Evolutionary conservation across 345 rosid genomes (phyloP).

Genomic region (Clausena lansium): DNA sequence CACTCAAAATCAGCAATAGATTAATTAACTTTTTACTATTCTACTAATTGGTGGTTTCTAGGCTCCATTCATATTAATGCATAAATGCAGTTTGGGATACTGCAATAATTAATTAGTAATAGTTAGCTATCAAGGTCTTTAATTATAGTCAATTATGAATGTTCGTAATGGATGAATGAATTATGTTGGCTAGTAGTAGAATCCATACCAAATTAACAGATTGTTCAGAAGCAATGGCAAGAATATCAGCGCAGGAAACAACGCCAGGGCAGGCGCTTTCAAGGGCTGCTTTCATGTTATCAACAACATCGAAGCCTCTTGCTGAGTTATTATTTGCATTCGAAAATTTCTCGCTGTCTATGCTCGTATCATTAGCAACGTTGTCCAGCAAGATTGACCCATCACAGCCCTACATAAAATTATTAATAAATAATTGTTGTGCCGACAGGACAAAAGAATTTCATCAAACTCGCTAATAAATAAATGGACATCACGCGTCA

Average conservation of each 20-base stretch:
- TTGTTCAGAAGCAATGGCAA: conserved; percentile 30
- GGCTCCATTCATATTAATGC: no score
- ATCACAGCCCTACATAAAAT: conserved; percentile 51
- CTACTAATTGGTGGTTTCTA: not conserved
- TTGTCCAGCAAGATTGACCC: conserved; percentile 53
- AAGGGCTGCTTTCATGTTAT: conserved; percentile 44
- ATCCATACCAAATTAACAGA: conserved; percentile 23
- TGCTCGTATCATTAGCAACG: conserved; percentile 23
- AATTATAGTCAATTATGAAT: not conserved
- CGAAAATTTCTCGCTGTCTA: conserved; percentile 50
- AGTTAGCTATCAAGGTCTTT: not conserved
- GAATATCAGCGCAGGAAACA: conserved; percentile 57
- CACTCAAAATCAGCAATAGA: not conserved
- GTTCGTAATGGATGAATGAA: no score
- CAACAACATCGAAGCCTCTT: conserved; percentile 53
- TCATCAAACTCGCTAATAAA: not conserved
- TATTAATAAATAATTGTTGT: not conserved
- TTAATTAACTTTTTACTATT: not conserved
- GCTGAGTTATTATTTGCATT: conserved; percentile 47
- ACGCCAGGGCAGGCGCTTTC: conserved; percentile 44
- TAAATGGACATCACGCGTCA: not conserved
- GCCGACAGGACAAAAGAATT: not conserved
- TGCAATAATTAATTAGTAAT: no score
- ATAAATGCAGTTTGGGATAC: no score
- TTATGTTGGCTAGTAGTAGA: not conserved